A percentile compares a stretch with the other conserved stretches of the same genome.
Evolutionary conservation across 371 early-diverging fungal genomes (phyloP).

Genomic region (Synchytrium microbalum): DNA sequence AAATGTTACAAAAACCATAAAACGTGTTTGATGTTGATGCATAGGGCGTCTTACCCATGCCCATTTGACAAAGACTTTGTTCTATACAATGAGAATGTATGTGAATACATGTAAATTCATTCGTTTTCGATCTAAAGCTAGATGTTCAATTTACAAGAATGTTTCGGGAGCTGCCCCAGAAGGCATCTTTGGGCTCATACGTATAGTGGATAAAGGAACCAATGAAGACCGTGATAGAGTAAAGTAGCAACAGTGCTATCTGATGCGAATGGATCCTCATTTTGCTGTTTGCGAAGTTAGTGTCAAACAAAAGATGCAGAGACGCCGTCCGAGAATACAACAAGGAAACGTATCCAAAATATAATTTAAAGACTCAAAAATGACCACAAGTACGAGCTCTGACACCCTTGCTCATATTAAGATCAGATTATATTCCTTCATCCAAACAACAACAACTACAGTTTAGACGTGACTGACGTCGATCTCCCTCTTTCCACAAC

Average conservation of each 20-base stretch:
- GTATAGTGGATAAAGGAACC: conserved; percentile 9
- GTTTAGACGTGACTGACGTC: no score
- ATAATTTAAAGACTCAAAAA: no score
- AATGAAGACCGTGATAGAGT: conserved; percentile 15
- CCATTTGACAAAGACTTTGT: conserved; percentile 66
- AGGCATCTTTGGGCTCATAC: conserved; percentile 13
- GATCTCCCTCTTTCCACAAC: no score
- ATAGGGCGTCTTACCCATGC: conserved; percentile 79
- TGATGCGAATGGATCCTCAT: not conserved
- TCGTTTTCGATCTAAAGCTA: not conserved
- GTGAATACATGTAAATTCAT: not conserved
- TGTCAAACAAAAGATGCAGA: no score
- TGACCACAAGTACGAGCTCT: no score
- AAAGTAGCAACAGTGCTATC: not conserved
- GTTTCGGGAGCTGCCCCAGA: conserved; percentile 65
- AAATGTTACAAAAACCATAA: conserved; percentile 14
- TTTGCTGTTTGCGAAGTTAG: no score
- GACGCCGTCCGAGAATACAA: no score
- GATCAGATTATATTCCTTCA: no score
- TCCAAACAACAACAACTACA: no score
- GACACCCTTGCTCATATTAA: no score
- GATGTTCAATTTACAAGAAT: conserved; percentile 26
- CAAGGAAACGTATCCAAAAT: no score
- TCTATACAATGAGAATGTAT: conserved; percentile 19
- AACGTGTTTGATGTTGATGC: conserved; percentile 39